Base-by-base conservation (phyloP, 2,329 filamentous ascomycete species). In the Orbilia brochopaga region DNA sequence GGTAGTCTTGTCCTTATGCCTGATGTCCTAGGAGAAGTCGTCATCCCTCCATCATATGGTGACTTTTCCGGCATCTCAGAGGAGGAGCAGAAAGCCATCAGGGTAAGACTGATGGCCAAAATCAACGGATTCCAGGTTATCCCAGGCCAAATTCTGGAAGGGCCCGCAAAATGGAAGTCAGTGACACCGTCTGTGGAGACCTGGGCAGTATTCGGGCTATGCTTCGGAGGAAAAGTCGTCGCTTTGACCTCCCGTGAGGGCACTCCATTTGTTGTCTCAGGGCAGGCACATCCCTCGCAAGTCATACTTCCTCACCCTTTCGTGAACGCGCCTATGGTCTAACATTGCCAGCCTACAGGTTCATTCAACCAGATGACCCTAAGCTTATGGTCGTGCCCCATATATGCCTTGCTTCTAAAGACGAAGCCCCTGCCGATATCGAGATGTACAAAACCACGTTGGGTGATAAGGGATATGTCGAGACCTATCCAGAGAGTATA, bases 261-360 rank as follows among this genome's bases (percentile, higher is more conserved):
- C 5, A 63, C 58, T 6, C 53, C 53, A 2, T 70, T 54, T 19
- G 10, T 59, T 5, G 65, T 63, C 24, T 70, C 65, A 0, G 65
- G 65, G 4, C 65, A 70, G 30, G 59, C 59, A 2, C 65, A 70
- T 35, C 65, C 65, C 21, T 70, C 65, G 65, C 63, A 63, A 13
- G 65, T 48, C n/a, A n/a, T n/a, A n/a, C n/a, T n/a, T n/a, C n/a
- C n/a, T n/a, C n/a, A n/a, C n/a, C n/a, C n/a, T n/a, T n/a, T n/a
- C n/a, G n/a, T n/a, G n/a, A n/a, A n/a, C n/a, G n/a, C n/a, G n/a
- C n/a, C n/a, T n/a, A n/a, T n/a, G 19, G 44, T 23, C 21, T 24
- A 30, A 13, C 15, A 21, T 2, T 42, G n/a, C 13, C 13, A 13
- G n/a, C 37, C 2, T 42, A 42, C 23, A 70, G 65, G 1, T 58